These are phyloP conservation scores for Saturnispora diversa DNA, from an alignment of 805 yeast genomes.

Conservation along the genomic window DNA sequence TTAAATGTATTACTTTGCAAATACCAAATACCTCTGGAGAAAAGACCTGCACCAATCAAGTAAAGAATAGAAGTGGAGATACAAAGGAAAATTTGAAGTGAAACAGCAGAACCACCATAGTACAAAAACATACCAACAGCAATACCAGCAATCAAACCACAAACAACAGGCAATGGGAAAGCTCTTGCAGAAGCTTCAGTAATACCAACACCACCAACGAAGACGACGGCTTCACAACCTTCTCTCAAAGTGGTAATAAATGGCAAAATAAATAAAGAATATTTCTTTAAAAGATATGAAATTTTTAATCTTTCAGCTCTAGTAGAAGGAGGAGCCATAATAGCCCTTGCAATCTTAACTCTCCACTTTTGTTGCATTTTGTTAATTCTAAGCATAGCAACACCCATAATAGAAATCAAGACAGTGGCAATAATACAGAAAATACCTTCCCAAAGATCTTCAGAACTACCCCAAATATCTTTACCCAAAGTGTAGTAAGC, in stretches of 20 bases:
- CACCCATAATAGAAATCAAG: constrained; percentile 84
- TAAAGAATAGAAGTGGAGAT: constrained; percentile 79
- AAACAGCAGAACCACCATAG: constrained; percentile 68
- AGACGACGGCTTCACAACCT: constrained; percentile 90
- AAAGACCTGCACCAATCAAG: constrained; percentile 80
- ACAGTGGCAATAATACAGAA: constrained; percentile 81
- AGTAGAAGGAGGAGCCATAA: constrained; percentile 46
- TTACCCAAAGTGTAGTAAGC: constrained; percentile 70
- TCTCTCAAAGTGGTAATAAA: constrained; percentile 83
- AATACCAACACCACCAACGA: constrained; percentile 88
- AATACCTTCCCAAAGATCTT: constrained; percentile 92
- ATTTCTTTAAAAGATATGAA: constrained; percentile 53
- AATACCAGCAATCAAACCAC: constrained; percentile 72
- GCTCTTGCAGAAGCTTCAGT: constrained; percentile 34
- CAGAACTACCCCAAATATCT: constrained; percentile 76
- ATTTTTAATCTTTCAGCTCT: constrained; percentile 42
- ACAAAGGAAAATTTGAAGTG: constrained; percentile 75
- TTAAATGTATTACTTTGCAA: constrained; percentile 63
- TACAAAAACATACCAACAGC: constrained; percentile 60
- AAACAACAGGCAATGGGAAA: constrained; percentile 80
- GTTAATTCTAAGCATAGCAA: constrained; percentile 86
- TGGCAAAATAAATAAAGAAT: constrained; percentile 79
- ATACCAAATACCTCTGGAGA: constrained; percentile 84
- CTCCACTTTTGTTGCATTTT: constrained; percentile 96
- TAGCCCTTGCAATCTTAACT: constrained; percentile 76